Percentiles rank a stretch among this genome's conserved stretches.
Conservation (phyloP, 140 eudicot species). For the Ambrosia hybrid region DNA sequence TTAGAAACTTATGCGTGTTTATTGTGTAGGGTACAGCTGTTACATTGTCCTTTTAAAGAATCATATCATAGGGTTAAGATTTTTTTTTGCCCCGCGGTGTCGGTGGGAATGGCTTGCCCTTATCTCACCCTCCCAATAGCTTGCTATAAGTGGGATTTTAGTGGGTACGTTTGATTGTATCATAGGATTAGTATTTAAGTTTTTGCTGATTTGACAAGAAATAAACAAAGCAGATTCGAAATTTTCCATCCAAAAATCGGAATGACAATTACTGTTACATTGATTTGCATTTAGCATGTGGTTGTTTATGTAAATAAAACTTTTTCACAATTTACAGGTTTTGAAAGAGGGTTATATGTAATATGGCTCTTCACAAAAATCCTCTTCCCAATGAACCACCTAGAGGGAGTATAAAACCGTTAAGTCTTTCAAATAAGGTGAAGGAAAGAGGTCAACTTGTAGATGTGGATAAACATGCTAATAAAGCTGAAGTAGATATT, state of each 20-base stretch:
- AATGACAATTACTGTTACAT: conserved; percentile 5
- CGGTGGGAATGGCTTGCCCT: too few species aligned
- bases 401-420: conserved; percentile 51
- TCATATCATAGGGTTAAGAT: too few species aligned
- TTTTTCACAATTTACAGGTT: conserved; percentile 15
- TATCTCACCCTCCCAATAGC: too few species aligned
- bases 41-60: background rate
- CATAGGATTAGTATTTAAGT: background rate
- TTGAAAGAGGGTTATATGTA: conserved; percentile 38
- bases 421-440: conserved; percentile 52
- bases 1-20: background rate
- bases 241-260: background rate
- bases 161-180: background rate
- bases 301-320: background rate
- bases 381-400: conserved; percentile 54
- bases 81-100: too few species aligned
- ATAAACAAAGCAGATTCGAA: background rate
- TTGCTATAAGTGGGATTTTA: too few species aligned
- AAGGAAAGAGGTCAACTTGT: conserved; percentile 49
- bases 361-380: conserved; percentile 83
- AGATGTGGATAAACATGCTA: conserved; percentile 40
- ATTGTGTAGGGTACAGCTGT: background rate
- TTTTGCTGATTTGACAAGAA: background rate
- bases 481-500: conserved; percentile 57
- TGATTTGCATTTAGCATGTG: background rate